Evolutionary conservation across 2,329 filamentous ascomycete species (phyloP), one percentile per base, ranked within the genome.

Genomic region (Lachnellula occidentalis): DNA sequence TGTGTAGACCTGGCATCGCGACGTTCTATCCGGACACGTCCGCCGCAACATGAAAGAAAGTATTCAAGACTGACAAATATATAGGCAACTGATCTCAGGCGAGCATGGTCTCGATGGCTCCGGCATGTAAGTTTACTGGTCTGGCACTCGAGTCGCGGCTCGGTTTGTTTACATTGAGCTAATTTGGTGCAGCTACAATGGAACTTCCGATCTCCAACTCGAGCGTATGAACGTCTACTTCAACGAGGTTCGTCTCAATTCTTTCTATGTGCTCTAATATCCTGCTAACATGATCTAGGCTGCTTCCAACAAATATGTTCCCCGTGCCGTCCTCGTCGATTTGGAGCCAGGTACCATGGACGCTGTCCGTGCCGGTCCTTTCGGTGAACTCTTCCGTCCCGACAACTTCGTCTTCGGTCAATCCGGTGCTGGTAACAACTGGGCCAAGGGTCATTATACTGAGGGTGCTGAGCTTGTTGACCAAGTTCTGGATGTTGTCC

Each of bases 211-310:
- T 78, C 91, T 97, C 74, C 94, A 99, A 84, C 87, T 97, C 68
- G 94, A 99, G 88, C 92, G 94, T 72, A 96, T 99, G 92, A 99
- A 92, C 77, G 92, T 97, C 76, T 96, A 97, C 85, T 96, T 97
- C 87, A 91, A 90, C 76, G 92, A 96, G 82, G 85, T 88, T 73
- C 36, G 61, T 60, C 50, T 46, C 39, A 39, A 36, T 17, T 45
- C 21, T 12, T 7, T 19, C 21, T 24, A 39, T 6, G 3, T 15
- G 5, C 15, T 42, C 3, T 37, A 34, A 2, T 24, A 19, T 50
- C 27, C 17, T 47, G 50, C 69, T 74, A 63, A 74, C 59, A 48
- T 47, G 36, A 45, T 57, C 34, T 70, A 96, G 92, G 92, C 90
- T 63, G 91, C 90, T 63, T 88, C 88, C 74, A 96, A 97, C 88